These are phyloP conservation scores for Plantago major DNA, from an alignment of 257 asterid genomes.

Conservation along the genomic window DNA sequence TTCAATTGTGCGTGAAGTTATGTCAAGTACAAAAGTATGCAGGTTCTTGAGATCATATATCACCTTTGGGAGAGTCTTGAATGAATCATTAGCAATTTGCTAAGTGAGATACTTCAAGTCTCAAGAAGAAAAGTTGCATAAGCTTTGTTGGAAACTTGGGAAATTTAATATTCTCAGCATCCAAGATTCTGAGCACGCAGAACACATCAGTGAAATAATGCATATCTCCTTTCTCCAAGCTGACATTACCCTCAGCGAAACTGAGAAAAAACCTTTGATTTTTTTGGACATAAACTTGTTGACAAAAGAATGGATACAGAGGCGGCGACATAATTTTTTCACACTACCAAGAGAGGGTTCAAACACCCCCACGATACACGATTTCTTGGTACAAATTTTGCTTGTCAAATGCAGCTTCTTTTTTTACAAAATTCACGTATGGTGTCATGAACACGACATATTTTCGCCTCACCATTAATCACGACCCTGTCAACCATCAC, in stretches of 20 bases:
- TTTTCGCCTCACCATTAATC: neutral
- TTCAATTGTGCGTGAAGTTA: neutral
- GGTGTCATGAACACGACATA: conserved; percentile 11
- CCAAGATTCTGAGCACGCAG: conserved; percentile 5
- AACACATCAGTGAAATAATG: neutral
- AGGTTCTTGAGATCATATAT: conserved; percentile 2
- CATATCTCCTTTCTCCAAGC: conserved; percentile 3
- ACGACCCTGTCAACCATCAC: conserved; percentile 1
- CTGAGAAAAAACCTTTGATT: neutral
- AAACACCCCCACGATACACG: neutral
- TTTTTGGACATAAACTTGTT: neutral
- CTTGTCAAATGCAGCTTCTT: conserved; percentile 1
- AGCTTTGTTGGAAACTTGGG: neutral
- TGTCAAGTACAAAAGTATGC: conserved; percentile 2
- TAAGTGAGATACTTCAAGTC: neutral
- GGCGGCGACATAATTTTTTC: neutral
- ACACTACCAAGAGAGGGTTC: neutral
- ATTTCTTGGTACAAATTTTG: conserved; percentile 2
- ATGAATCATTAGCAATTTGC: neutral
- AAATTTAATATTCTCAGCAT: conserved; percentile 6
- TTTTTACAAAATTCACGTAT: conserved; percentile 5
- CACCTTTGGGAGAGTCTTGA: conserved; percentile 1
- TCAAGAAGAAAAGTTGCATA: neutral
- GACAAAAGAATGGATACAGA: conserved; percentile 3
- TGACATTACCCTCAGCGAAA: no score